These are phyloP conservation scores for Gillenia trifoliata DNA, from an alignment of 306 rosid species.

Conservation along the genomic window DNA sequence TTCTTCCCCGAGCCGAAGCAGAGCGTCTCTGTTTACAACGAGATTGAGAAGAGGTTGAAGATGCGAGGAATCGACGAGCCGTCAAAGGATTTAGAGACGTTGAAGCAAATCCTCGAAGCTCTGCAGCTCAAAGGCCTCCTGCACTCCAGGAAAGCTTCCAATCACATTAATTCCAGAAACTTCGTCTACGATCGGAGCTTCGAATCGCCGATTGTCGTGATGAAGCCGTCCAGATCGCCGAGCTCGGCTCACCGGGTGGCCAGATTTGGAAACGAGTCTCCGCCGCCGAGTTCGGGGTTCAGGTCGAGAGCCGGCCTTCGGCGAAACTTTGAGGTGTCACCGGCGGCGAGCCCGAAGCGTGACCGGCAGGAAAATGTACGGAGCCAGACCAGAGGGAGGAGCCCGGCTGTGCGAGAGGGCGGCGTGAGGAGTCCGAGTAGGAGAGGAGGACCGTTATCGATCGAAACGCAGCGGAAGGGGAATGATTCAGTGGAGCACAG, in stretches of 20 bases:
- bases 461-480: slow-evolving; percentile 40
- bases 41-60: slow-evolving; percentile 64
- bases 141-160: slow-evolving; percentile 45
- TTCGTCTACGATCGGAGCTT: slow-evolving; percentile 29
- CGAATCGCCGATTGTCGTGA: slow-evolving; percentile 64
- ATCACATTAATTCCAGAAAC: slow-evolving; percentile 31
- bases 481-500: slow-evolving; percentile 44
- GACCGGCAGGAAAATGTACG: slow-evolving; percentile 31
- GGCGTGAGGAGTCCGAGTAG: slow-evolving; percentile 47
- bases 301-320: slow-evolving; percentile 45
- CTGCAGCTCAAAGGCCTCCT: slow-evolving; percentile 87
- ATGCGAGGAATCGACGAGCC: slow-evolving; percentile 79
- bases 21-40: slow-evolving; percentile 46
- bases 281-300: slow-evolving; percentile 39
- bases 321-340: slow-evolving; percentile 25
- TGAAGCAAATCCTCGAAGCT: slow-evolving; percentile 76
- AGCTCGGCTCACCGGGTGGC: slow-evolving; percentile 26
- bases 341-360: slow-evolving; percentile 34
- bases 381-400: slow-evolving; percentile 34
- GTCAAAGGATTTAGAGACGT: slow-evolving; percentile 62
- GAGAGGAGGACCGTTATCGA: slow-evolving; percentile 37
- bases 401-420: slow-evolving; percentile 33
- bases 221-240: slow-evolving; percentile 52
- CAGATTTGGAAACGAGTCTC: slow-evolving; percentile 46
- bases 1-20: slow-evolving; percentile 78